These are phyloP conservation scores for Chernovozyma sophiae-reginae DNA, from an alignment of 1,139 yeast genomes.

Conservation along the genomic window DNA sequence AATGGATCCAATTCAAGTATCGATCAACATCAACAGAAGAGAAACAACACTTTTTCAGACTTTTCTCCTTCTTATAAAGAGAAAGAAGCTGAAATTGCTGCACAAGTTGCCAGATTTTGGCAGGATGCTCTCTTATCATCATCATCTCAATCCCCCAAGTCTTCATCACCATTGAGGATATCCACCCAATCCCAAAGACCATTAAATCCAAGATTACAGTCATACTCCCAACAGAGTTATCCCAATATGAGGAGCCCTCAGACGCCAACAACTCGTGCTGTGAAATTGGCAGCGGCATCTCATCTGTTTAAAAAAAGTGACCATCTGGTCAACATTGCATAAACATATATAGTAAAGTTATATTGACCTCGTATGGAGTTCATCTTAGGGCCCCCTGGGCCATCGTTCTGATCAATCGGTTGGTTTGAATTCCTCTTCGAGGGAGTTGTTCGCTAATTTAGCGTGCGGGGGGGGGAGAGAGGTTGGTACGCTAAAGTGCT, in stretches of 20 bases:
- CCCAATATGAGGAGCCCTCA: constrained; percentile 18
- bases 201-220: constrained; percentile 22
- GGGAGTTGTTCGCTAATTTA: too few relatives aligned
- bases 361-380: too few relatives aligned
- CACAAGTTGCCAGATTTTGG: constrained; percentile 33
- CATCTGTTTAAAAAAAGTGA: constrained; percentile 8
- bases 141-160: constrained; percentile 9
- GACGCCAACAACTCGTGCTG: constrained; percentile 37
- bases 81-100: constrained; percentile 27
- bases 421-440: too few relatives aligned
- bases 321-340: constrained; percentile 9
- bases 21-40: background rate
- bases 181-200: constrained; percentile 14
- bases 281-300: constrained; percentile 26
- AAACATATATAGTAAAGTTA: background rate
- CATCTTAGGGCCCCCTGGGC: too few relatives aligned
- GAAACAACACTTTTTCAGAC: constrained; percentile 32
- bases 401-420: too few relatives aligned
- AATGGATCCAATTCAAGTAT: background rate
- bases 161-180: constrained; percentile 8
- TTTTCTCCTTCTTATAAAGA: constrained; percentile 31
- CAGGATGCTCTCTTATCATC: constrained; percentile 33
- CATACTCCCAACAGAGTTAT: constrained; percentile 18
- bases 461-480: too few relatives aligned
- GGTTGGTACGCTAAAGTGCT: too few relatives aligned